These are phyloP conservation scores for Irpex sp. DNA, from an alignment of 1,284 basidiomycete species.

Conservation along the genomic window DNA sequence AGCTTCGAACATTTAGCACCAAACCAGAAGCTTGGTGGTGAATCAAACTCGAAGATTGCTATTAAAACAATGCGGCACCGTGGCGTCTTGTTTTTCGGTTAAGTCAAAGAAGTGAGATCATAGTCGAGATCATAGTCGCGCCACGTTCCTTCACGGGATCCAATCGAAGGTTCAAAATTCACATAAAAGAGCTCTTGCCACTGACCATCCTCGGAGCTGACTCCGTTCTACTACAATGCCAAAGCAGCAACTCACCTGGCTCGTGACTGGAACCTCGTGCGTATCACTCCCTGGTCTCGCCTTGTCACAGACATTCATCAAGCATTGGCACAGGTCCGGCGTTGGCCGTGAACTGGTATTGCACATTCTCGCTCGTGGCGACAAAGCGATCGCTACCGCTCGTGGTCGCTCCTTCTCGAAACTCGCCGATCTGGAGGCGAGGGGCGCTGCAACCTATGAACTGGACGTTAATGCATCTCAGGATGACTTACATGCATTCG, in stretches of 20 bases:
- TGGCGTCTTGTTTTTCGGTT: no score
- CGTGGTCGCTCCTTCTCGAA: constrained; percentile 21
- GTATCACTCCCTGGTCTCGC: background rate
- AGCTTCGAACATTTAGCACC: no score
- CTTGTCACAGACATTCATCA: background rate
- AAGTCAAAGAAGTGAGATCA: no score
- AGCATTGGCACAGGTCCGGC: constrained; percentile 19
- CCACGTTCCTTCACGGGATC: no score
- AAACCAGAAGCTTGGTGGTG: no score
- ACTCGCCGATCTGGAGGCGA: constrained; percentile 22
- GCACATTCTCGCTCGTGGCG: constrained; percentile 24
- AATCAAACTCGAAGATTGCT: no score
- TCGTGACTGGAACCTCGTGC: constrained; percentile 19
- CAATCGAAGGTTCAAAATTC: no score
- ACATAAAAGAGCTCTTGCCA: no score
- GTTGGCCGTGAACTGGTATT: constrained; percentile 31
- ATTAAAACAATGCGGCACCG: no score
- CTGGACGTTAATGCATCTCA: constrained; percentile 28
- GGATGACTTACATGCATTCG: constrained; percentile 29
- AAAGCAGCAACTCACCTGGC: constrained; percentile 18
- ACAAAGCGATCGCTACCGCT: constrained; percentile 30
- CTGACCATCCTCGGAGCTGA: no score
- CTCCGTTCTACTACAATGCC: no score
- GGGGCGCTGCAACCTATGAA: constrained; percentile 25
- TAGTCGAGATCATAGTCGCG: no score